Percentiles rank a stretch among this genome's conserved stretches.
These are phyloP conservation scores for Hanseniaspora clermontiae DNA, from an alignment of 805 yeast genomes.

Conservation along the genomic window DNA sequence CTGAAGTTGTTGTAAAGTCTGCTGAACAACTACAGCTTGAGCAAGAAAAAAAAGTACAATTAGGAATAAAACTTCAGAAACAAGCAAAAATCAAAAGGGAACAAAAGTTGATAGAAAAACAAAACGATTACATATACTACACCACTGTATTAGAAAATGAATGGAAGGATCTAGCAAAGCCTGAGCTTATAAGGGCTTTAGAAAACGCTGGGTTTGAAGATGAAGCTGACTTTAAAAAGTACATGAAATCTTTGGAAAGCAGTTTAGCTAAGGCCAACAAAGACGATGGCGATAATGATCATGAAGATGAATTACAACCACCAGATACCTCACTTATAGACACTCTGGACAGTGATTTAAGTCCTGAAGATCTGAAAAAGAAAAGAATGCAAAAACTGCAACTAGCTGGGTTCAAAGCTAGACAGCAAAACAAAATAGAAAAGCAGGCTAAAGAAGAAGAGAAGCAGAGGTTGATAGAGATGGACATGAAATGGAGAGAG, in stretches of 20 bases:
- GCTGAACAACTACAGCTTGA: conserved; percentile 71
- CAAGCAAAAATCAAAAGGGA: conserved; percentile 77
- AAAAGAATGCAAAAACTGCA: conserved; percentile 71
- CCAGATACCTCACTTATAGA: conserved; percentile 60
- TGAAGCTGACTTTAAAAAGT: conserved; percentile 56
- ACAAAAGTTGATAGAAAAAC: conserved; percentile 69
- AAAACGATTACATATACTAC: conserved; percentile 67
- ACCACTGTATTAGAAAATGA: conserved; percentile 39
- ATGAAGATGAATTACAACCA: conserved; percentile 33
- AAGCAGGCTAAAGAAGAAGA: conserved; percentile 54
- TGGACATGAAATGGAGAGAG: conserved; percentile 68
- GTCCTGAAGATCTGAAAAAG: conserved; percentile 70
- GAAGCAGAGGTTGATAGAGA: conserved; percentile 42
- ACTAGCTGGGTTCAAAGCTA: conserved; percentile 81
- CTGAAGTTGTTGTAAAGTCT: conserved; percentile 55
- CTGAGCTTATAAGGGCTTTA: conserved; percentile 42
- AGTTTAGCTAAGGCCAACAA: conserved; percentile 59
- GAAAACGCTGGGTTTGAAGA: conserved; percentile 69
- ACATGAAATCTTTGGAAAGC: conserved; percentile 50
- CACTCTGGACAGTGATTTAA: conserved; percentile 69
- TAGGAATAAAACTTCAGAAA: conserved; percentile 79
- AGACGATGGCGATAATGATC: conserved; percentile 43
- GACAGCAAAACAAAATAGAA: conserved; percentile 68
- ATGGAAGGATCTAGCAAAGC: conserved; percentile 38
- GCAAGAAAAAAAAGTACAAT: conserved; percentile 69